Evolutionary conservation across 208 protist species (phyloP).

Genomic region (Trypanosoma vivax): DNA sequence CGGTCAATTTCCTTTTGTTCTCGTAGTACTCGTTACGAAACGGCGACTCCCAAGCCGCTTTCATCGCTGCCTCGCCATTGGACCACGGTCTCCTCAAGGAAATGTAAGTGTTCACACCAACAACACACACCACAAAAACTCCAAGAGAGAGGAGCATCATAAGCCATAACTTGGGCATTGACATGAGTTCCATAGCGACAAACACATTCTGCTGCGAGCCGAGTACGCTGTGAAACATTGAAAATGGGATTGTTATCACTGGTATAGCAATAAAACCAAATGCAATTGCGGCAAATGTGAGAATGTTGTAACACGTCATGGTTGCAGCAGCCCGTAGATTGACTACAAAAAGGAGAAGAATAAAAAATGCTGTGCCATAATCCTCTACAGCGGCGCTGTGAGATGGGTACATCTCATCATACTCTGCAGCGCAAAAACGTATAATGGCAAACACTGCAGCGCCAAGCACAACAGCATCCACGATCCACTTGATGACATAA

Average conservation of each 20-base stretch:
- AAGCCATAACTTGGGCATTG: constrained; percentile 45
- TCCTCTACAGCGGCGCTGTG: constrained; percentile 43
- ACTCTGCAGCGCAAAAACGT: constrained; percentile 29
- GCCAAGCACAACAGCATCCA: constrained; percentile 54
- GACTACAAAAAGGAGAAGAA: constrained; percentile 51
- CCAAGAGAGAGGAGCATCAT: constrained; percentile 44
- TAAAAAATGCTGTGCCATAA: constrained; percentile 64
- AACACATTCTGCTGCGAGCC: constrained; percentile 57
- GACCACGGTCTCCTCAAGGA: constrained; percentile 52
- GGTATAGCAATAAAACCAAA: constrained; percentile 32
- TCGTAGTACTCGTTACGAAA: constrained; percentile 31
- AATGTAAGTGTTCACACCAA: constrained; percentile 57
- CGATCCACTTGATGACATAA: constrained; percentile 60
- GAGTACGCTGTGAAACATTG: constrained; percentile 33
- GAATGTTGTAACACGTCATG: constrained; percentile 49
- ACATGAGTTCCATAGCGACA: constrained; percentile 40
- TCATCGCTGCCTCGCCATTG: constrained; percentile 50
- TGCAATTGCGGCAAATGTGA: constrained; percentile 23
- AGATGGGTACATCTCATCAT: constrained; percentile 46
- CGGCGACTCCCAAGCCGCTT: constrained; percentile 29
- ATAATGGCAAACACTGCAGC: constrained; percentile 50
- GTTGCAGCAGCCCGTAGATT: constrained; percentile 43
- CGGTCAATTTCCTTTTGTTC: constrained; percentile 18
- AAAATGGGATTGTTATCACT: constrained; percentile 36
- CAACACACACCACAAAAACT: constrained; percentile 42